These are phyloP conservation scores for Eremochloa ophiuroides DNA, from an alignment of 176 grass and related monocot species.

Conservation along the genomic window DNA sequence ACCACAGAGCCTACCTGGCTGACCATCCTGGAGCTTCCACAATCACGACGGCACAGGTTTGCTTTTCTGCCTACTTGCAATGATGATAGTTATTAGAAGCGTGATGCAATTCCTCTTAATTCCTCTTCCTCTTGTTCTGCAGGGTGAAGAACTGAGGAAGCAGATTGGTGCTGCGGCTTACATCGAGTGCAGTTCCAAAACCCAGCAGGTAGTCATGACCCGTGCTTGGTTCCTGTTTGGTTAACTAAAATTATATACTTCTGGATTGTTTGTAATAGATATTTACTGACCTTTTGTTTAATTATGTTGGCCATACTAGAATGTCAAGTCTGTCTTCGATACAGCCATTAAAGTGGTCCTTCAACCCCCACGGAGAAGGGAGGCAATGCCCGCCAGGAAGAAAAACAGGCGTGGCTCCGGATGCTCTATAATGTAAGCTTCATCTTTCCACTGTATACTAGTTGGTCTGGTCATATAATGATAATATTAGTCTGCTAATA, in stretches of 20 bases:
- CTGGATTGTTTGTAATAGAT: background rate
- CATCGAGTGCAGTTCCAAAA: conserved; percentile 89
- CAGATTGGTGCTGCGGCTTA: conserved; percentile 83
- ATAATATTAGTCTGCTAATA: background rate
- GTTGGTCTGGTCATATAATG: background rate
- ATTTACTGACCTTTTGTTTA: background rate
- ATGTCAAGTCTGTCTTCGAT: conserved; percentile 88
- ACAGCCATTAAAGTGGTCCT: conserved; percentile 95
- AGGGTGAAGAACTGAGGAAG: conserved; percentile 91
- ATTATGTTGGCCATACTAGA: conserved; percentile 38
- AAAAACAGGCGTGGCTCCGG: conserved; percentile 59
- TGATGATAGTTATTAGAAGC: background rate
- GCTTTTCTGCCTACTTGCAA: background rate
- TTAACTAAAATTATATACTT: background rate
- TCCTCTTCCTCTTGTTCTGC: background rate
- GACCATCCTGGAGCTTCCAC: conserved; percentile 56
- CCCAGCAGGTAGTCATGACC: conserved; percentile 50
- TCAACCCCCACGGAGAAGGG: conserved; percentile 74
- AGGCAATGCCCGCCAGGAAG: conserved; percentile 53
- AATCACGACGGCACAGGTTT: conserved; percentile 62
- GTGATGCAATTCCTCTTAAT: background rate
- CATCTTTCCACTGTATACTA: background rate
- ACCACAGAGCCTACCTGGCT: conserved; percentile 70
- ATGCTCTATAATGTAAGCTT: conserved; percentile 69
- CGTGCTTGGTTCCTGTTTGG: background rate